Evolutionary conservation across 495 filamentous ascomycete species (phyloP), one percentile per base, ranked within the genome.

Genomic region (Penicillium canescens): DNA sequence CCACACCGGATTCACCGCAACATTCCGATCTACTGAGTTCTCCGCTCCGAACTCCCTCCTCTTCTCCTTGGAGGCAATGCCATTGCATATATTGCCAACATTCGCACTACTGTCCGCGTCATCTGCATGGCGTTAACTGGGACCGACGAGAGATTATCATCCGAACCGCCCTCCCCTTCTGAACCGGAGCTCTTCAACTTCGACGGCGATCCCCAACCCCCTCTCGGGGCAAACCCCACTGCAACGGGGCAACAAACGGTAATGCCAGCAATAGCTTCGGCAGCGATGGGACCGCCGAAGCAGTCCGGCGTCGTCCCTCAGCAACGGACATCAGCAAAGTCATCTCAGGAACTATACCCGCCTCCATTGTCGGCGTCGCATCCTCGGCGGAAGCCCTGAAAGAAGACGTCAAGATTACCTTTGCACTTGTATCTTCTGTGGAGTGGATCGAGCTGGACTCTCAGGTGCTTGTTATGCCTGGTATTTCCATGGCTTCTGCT

Each of bases 361-460:
- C 37, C 13, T 37, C 48, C 11, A 37, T 37, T 44, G 41, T 42
- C 4, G 57, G 23, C 0, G 31, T 39, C 6, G 50, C 56, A 43
- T 52, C 50, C 52, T 69, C 58, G 60, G 63, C 34, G 50, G 62
- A 62, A 28, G 35, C 50, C 0, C 39, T 49, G 7, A 55, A 61
- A 18, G 71, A 73, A 6, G 66, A 79, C 49, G 77, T 86, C 8
- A 77, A 87, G 57, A 87, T 96, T 34, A 84, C 82, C 0, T 86
- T 96, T 56, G 84, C 87, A 38, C 83, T 98, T 49, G 71, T 89
- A 11, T 83, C 83, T 6, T 86, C 82, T 40, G 80, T 86, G 24
- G 92, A 97, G 65, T 98, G 91, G 88, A 76, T 97, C 37, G 89
- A 96, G 68, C 58, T 89, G 10, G 93, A 86, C 2, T 86, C 86